Percentiles rank a stretch among this genome's conserved stretches.
Evolutionary conservation across 805 yeast genomes (phyloP).

Genomic region (Candida schatavii): DNA sequence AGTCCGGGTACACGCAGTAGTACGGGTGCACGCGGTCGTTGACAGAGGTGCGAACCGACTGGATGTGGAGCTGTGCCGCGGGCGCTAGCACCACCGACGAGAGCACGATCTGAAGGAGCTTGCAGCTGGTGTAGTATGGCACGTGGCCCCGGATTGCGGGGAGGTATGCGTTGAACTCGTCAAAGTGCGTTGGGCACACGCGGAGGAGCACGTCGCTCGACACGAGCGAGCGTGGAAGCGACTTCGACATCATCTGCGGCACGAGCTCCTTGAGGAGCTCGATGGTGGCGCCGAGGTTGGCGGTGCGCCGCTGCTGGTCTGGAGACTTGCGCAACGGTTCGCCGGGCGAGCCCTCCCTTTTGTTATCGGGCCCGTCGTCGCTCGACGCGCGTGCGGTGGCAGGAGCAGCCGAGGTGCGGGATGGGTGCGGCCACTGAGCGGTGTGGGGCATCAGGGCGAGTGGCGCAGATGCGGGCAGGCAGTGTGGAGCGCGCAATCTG

Average conservation of each 20-base stretch:
- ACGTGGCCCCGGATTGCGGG: constrained; percentile 57
- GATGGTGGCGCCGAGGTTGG: constrained; percentile 55
- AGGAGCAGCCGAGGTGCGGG: too few relatives aligned
- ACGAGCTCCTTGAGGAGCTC: constrained; percentile 46
- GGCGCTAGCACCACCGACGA: constrained; percentile 57
- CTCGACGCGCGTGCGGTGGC: too few relatives aligned
- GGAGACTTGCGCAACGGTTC: too few relatives aligned
- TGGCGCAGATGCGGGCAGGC: too few relatives aligned
- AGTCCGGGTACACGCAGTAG: constrained; percentile 32
- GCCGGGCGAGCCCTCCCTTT: too few relatives aligned
- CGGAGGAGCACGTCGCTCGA: constrained; percentile 49
- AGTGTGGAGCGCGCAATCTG: too few relatives aligned
- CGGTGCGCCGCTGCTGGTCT: constrained; percentile 29
- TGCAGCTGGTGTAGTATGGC: constrained; percentile 55
- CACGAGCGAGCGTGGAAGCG: constrained; percentile 44
- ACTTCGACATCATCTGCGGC: constrained; percentile 47
- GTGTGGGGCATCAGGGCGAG: too few relatives aligned
- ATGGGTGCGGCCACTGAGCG: too few relatives aligned
- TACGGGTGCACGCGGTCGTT: constrained; percentile 16
- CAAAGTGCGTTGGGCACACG: constrained; percentile 52
- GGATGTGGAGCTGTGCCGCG: constrained; percentile 51
- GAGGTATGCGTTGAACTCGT: constrained; percentile 42
- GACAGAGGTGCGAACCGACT: constrained; percentile 26
- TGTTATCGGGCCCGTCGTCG: background rate
- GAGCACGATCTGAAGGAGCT: constrained; percentile 52